A percentile compares a stretch with the other conserved stretches of the same genome.
phyloP scores from a whole-genome alignment of 2,329 filamentous ascomycete species.

The Cryphonectria carpinicola region DNA sequence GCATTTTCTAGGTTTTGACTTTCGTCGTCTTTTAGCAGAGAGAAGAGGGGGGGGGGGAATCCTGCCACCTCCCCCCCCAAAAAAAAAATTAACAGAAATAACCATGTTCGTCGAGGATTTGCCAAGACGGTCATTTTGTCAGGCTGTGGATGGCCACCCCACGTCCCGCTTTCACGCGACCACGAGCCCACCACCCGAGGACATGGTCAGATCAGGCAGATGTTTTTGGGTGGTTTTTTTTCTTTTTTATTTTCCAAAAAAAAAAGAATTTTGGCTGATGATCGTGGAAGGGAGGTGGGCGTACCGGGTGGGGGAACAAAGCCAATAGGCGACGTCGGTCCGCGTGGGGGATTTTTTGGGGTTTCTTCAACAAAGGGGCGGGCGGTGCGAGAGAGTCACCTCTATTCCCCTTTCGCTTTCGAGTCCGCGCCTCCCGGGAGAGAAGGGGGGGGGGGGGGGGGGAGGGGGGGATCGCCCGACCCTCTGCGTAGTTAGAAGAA shows the following conservation, averaged over 20 bases:
- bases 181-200: not conserved
- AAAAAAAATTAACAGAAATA: not conserved
- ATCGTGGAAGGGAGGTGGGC: not conserved
- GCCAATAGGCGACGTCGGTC: slow-evolving; percentile 8
- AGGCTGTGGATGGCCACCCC: not conserved
- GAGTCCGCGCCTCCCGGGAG: not conserved
- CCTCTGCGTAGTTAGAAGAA: not conserved
- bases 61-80: too few relatives aligned
- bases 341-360: not conserved
- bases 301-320: not conserved
- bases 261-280: not conserved
- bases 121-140: slow-evolving; percentile 5
- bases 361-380: not conserved
- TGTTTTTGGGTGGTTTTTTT: not conserved
- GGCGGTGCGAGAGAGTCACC: not conserved
- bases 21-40: not conserved
- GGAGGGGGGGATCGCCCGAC: not conserved
- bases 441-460: not conserved
- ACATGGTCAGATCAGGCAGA: not conserved
- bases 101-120: not conserved
- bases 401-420: slow-evolving; percentile 4
- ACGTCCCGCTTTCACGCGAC: slow-evolving; percentile 16
- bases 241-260: too few relatives aligned
- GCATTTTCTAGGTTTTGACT: not conserved
- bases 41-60: too few relatives aligned